These are phyloP conservation scores for Orobanche coerulescens DNA, from an alignment of 257 asterid species.

Conservation along the genomic window DNA sequence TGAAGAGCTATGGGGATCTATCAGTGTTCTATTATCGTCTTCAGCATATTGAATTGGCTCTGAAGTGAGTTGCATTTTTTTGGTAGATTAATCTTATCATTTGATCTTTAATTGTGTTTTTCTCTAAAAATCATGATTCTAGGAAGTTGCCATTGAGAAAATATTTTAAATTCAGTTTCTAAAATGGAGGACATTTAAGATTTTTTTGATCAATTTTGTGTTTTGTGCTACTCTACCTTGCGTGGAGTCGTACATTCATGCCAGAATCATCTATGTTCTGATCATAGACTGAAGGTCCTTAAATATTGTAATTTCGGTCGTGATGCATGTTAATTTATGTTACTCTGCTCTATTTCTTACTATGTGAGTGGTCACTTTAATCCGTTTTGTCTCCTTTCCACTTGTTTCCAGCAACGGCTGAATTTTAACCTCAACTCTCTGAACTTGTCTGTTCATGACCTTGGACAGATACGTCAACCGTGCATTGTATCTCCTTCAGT, in stretches of 20 bases:
- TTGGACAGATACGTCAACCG: conserved; percentile 92
- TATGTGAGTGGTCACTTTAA: too few species aligned
- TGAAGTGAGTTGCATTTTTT: conserved; percentile 61
- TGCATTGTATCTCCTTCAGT: conserved; percentile 88
- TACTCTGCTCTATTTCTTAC: too few species aligned
- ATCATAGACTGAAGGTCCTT: not conserved
- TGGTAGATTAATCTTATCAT: conserved; percentile 8
- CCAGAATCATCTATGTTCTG: not conserved
- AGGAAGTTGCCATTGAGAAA: not conserved
- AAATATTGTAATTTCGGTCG: too few species aligned
- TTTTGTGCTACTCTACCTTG: conserved; percentile 1
- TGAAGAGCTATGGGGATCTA: conserved; percentile 99
- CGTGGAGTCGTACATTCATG: not conserved
- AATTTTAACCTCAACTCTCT: not conserved
- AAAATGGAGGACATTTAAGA: not conserved
- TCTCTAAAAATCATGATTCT: not conserved
- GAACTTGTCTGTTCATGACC: conserved; percentile 15
- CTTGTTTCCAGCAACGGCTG: not conserved
- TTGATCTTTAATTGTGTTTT: conserved; percentile 1
- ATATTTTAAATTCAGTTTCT: conserved; percentile 7
- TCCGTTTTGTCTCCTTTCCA: not conserved
- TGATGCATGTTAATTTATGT: not conserved
- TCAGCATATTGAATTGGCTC: conserved; percentile 94
- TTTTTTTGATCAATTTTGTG: not conserved
- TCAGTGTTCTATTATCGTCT: conserved; percentile 98